Conservation (phyloP, 768 basidiomycete species). For the Flagelloscypha sp. region DNA sequence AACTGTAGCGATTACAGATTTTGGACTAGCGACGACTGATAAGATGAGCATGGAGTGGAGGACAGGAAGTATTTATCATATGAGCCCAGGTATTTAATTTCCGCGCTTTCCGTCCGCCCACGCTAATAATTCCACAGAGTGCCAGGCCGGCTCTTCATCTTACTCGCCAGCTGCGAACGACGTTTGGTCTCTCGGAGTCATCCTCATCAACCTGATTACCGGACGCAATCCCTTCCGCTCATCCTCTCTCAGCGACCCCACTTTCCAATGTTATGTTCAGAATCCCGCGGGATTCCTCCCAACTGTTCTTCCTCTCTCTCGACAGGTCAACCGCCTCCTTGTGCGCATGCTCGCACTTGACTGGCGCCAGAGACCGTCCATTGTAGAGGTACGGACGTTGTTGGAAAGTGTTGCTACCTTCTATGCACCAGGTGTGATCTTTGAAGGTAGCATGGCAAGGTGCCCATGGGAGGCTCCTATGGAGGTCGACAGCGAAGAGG, state of each 20-base stretch:
- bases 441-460: constrained; percentile 74
- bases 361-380: constrained; percentile 45
- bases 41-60: constrained; percentile 80
- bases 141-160: constrained; percentile 67
- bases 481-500: constrained; percentile 55
- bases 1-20: constrained; percentile 84
- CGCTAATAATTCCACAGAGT: constrained; percentile 49
- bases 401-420: constrained; percentile 53
- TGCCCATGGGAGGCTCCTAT: constrained; percentile 73
- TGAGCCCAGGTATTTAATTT: constrained; percentile 73
- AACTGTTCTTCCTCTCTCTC: constrained; percentile 74
- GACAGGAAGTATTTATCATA: constrained; percentile 97
- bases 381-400: constrained; percentile 46
- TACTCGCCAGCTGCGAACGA: constrained; percentile 90
- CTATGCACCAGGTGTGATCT: constrained; percentile 67
- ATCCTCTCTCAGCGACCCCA: constrained; percentile 73
- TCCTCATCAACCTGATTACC: constrained; percentile 91
- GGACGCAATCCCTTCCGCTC: constrained; percentile 96
- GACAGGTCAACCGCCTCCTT: constrained; percentile 64
- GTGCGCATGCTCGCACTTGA: constrained; percentile 66
- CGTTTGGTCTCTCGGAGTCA: constrained; percentile 94
- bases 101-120: constrained; percentile 8
- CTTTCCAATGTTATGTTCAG: constrained; percentile 80
- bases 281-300: constrained; percentile 77
- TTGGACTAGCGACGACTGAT: constrained; percentile 89